Evolutionary conservation across 805 yeast genomes (phyloP), one percentile per base, ranked within the genome.

Genomic region (Clavispora vitiphila): DNA sequence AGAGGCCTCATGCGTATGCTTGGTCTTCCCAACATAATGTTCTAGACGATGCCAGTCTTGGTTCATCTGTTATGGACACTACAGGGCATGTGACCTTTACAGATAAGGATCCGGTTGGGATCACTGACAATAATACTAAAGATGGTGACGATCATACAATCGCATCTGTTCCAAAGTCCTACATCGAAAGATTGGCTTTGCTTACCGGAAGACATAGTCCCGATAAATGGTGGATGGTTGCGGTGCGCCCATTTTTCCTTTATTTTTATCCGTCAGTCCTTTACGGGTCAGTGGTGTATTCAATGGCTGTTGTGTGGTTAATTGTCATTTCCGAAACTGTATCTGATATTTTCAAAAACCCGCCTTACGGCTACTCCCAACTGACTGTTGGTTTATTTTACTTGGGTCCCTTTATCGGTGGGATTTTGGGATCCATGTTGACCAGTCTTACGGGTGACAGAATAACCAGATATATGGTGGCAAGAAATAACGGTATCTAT

Each of bases 251-350:
- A 2, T 69, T 79, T 44, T 67, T 71, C 20, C 64, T 80, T 5
- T 65, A 60, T 42, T 52, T 62, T 21, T 80, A 78, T 54, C 83
- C 83, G 0, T 61, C 76, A 1, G 62, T 80, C 14, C 51, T 76
- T 4, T 80, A 68, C 51, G 74, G 80, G 0, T 62, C 82, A 1
- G 52, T 79, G 8, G 55, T 76, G 3, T 79, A 80, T 53, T 63
- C 80, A 0, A 62, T 79, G 39, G 77, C 82, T 12, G 81, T 80
- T 16, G 81, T 79, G 15, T 80, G 83, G 83, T 69, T 80, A 35
- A 78, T 80, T 54, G 74, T 78, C 23, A 72, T 80, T 35, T 76
- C 82, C 2, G 83, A 79, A 51, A 67, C 78, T 0, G 69, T 80
- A 26, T 65, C 79, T 2, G 64, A 69, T 3, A 72, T 79, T 12